Conservation (phyloP, 208 protist genomes). For the Angomonas ambiguus region DNA sequence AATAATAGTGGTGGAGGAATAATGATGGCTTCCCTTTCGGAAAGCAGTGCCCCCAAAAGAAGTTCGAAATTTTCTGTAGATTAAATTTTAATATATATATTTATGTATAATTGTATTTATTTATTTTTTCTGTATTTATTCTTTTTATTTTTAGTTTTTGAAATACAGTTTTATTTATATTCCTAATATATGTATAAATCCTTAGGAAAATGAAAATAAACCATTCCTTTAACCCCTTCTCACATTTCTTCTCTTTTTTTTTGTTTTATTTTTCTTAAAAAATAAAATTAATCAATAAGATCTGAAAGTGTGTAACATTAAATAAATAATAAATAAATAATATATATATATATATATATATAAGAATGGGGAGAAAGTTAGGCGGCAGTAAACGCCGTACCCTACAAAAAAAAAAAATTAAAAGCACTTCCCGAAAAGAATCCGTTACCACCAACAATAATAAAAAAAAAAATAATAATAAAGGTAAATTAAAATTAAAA, state of each 20-base stretch:
- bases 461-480: neutral
- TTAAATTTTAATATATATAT: neutral
- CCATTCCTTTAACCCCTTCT: neutral
- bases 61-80: neutral
- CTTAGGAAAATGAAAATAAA: slow-evolving; percentile 1
- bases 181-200: neutral
- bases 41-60: too few species aligned
- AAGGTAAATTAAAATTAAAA: neutral
- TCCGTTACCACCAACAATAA: slow-evolving; percentile 1
- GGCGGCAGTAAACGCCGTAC: neutral
- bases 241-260: slow-evolving; percentile 2
- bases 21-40: too few species aligned
- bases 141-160: neutral
- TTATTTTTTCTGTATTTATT: neutral
- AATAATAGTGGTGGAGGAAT: too few species aligned
- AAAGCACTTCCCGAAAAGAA: neutral
- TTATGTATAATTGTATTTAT: neutral
- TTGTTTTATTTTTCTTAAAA: slow-evolving; percentile 1
- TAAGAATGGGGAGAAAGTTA: neutral
- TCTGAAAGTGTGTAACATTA: neutral
- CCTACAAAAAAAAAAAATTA: slow-evolving; percentile 5
- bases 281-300: slow-evolving; percentile 15
- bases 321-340: neutral
- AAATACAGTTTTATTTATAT: neutral
- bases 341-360: neutral